phyloP scores from a whole-genome alignment of 371 early-diverging fungal genomes.

The Circinella umbellata region DNA sequence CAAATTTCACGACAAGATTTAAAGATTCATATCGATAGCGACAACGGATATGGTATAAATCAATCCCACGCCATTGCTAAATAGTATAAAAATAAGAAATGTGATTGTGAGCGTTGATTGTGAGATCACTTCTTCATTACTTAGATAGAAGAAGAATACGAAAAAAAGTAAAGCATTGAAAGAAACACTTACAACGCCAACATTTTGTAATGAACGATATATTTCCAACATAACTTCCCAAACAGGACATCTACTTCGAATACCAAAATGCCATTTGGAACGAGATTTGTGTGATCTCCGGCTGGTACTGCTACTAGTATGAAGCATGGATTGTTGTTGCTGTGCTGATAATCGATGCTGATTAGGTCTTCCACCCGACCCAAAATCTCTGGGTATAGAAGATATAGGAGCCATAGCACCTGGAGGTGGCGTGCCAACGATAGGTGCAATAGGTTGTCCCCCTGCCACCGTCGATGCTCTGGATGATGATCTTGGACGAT shows the following conservation, averaged over 20 bases:
- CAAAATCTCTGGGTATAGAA: conserved; percentile 17
- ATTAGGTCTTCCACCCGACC: conserved; percentile 9
- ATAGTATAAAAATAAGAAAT: too few species aligned
- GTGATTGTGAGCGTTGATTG: too few species aligned
- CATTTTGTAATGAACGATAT: conserved; percentile 87
- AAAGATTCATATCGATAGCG: conserved; percentile 64
- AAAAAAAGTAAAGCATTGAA: background rate
- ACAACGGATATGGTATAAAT: conserved; percentile 83
- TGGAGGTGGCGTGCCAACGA: conserved; percentile 49
- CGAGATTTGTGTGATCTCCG: conserved; percentile 43
- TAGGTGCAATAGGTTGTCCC: conserved; percentile 37
- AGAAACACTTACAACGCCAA: conserved; percentile 70
- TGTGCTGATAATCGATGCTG: conserved; percentile 36
- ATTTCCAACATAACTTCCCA: conserved; percentile 97
- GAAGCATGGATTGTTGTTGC: background rate
- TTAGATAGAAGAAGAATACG: background rate
- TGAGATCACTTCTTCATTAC: background rate
- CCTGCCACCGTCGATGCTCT: conserved; percentile 23
- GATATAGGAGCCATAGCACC: conserved; percentile 43
- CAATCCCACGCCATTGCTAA: conserved; percentile 89
- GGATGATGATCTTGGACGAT: conserved; percentile 28
- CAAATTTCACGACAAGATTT: conserved; percentile 79
- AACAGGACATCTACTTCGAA: conserved; percentile 90
- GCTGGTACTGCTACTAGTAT: conserved; percentile 3
- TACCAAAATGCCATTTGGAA: conserved; percentile 96